Conservation (phyloP, 345 rosid genomes). For the Lepidium aucheri region DNA sequence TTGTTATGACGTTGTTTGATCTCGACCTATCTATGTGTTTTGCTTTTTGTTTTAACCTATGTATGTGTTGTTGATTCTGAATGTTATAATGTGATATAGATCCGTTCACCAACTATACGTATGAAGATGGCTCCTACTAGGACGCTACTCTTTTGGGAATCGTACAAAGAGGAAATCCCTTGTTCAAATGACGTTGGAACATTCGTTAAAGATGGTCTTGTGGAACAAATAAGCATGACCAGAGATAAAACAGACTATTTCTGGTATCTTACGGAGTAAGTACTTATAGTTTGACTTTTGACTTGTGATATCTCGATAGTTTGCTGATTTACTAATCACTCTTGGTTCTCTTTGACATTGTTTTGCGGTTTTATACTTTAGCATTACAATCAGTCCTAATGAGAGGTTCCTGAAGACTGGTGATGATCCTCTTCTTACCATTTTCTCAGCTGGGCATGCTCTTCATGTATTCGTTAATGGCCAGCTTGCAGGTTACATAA, state of each 20-base stretch:
- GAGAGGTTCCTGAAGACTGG: constrained; percentile 47
- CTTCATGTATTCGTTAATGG: constrained; percentile 78
- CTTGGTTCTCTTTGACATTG: constrained; percentile 40
- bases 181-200: constrained; percentile 42
- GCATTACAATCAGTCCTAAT: constrained; percentile 22
- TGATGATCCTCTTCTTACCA: constrained; percentile 40
- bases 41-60: constrained; percentile 7
- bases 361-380: background rate
- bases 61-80: constrained; percentile 34
- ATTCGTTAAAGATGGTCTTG: constrained; percentile 44
- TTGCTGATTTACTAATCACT: constrained; percentile 63
- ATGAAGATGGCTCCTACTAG: constrained; percentile 55
- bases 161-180: constrained; percentile 53
- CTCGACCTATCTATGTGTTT: constrained; percentile 28
- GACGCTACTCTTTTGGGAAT: constrained; percentile 57
- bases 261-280: constrained; percentile 96
- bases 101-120: constrained; percentile 52
- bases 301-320: constrained; percentile 61
- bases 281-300: constrained; percentile 13
- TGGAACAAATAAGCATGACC: constrained; percentile 74
- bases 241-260: constrained; percentile 77
- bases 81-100: constrained; percentile 44
- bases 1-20: background rate
- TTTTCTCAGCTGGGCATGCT: constrained; percentile 68
- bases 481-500: constrained; percentile 47